Base-by-base conservation (phyloP, 768 basidiomycete species). In the Psilocybe cyanescens region DNA sequence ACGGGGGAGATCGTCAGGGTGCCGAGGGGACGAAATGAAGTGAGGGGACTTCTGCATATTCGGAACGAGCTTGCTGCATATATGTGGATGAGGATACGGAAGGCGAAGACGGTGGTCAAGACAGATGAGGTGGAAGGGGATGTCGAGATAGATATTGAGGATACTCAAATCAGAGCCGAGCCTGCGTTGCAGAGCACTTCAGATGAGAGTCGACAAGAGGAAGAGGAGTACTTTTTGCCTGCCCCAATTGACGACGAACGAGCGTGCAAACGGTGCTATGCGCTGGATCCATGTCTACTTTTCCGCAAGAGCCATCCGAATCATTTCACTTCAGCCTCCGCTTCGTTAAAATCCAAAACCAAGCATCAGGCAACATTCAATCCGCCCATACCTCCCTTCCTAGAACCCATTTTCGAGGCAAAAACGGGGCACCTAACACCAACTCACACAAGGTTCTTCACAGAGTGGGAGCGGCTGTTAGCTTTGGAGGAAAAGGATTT, bases 381-480 rank as follows among this genome's bases (percentile, higher is more conserved):
- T 35, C 33, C 17, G n/a, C 19, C 39, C 19, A 44, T 45, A 12
- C 39, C 37, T 3, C 14, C 24, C 3, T 28, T 55, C 41, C 54
- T 37, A 0, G 14, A 35, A 5, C 50, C 49, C 9, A 31, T 90
- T 7, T 98, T 92, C 70, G 83, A 81, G 0, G 77, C 86, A 61
- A 95, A 92, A 74, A 96, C 94, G 0, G 83, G 86, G 0, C 95
- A 98, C 69, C 79, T 99, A 35, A 90, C 88, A 0, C 73, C 80
- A 0, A 24, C 71, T 0, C 93, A 97, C 47, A 73, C 80, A 0
- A 81, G 79, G 1, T 99, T 99, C 74, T 99, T 97, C 80, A 86
- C 86, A 68, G 82, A 86, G 66, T 99, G 97, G 97, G 97, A 99
- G 70, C 76, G 80, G 2, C 81, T 99, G n/a, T 80, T 99, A 58